phyloP scores from a whole-genome alignment of 2,329 filamentous ascomycete genomes.

The Monosporascus ibericus region DNA sequence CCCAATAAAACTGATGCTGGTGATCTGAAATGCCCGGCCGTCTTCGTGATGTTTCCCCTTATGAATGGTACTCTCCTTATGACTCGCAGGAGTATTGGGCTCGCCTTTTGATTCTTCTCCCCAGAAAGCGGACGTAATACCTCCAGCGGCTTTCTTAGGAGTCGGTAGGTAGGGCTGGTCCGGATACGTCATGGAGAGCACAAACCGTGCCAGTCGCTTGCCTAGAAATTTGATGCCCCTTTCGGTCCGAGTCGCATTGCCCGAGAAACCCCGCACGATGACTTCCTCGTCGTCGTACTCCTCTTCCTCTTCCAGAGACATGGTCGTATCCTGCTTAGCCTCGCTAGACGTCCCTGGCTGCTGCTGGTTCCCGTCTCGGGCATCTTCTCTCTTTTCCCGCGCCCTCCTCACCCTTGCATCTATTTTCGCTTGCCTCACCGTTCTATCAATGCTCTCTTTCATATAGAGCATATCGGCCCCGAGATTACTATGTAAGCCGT shows the following conservation, averaged over 20 bases:
- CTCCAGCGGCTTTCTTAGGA: conserved; percentile 42
- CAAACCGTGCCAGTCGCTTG: conserved; percentile 86
- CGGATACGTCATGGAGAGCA: conserved; percentile 85
- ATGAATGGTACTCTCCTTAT: conserved; percentile 58
- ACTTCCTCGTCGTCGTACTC: conserved; percentile 76
- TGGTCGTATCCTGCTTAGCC: conserved; percentile 10
- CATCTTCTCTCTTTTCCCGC: conserved; percentile 32
- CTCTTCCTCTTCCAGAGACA: conserved; percentile 34
- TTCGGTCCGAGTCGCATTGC: conserved; percentile 87
- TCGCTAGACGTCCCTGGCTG: conserved; percentile 20
- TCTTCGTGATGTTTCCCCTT: conserved; percentile 24
- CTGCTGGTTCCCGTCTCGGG: conserved; percentile 14
- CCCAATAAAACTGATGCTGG: conserved; percentile 90
- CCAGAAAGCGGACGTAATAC: conserved; percentile 33
- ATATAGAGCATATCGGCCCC: conserved; percentile 94
- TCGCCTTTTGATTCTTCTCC: conserved; percentile 33
- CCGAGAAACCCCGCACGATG: conserved; percentile 82
- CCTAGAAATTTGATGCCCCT: conserved; percentile 95
- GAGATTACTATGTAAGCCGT: conserved; percentile 92
- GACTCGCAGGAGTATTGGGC: conserved; percentile 41
- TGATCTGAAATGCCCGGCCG: conserved; percentile 69
- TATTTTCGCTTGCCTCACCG: conserved; percentile 65
- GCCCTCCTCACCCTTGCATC: conserved; percentile 59
- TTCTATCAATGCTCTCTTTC: conserved; percentile 92
- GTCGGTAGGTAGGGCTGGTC: conserved; percentile 81